Percentiles rank a stretch among this genome's conserved stretches.
Evolutionary conservation across 2,329 filamentous ascomycete species (phyloP).

Genomic region (Claviceps sp.): DNA sequence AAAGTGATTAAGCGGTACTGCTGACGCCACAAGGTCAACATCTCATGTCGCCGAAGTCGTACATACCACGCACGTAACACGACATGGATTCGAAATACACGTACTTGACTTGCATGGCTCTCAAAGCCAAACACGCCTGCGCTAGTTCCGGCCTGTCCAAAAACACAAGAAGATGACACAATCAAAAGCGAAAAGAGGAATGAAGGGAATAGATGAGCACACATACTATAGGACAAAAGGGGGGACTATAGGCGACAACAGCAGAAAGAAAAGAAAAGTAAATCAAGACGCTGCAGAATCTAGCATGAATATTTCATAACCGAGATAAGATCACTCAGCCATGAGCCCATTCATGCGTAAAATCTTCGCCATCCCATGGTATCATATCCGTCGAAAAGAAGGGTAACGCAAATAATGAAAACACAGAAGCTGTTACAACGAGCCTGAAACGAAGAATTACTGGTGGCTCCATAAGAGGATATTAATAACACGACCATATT

Average conservation of each 20-base stretch:
- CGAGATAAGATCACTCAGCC: constrained; percentile 3
- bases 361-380: constrained; percentile 12
- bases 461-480: constrained; percentile 1
- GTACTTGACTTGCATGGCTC: background rate
- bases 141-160: constrained; percentile 7
- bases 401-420: constrained; percentile 6
- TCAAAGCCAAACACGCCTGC: constrained; percentile 3
- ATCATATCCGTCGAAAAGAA: constrained; percentile 12
- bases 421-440: constrained; percentile 5
- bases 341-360: constrained; percentile 1
- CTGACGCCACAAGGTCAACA: too few species aligned
- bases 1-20: background rate
- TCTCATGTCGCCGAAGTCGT: background rate
- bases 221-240: constrained; percentile 7
- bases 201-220: constrained; percentile 1
- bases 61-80: background rate
- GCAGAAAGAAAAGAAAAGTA: constrained; percentile 10
- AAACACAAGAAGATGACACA: constrained; percentile 6
- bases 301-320: constrained; percentile 5
- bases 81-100: too few species aligned
- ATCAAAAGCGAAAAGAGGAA: constrained; percentile 6
- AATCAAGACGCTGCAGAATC: constrained; percentile 7
- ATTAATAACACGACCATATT: background rate
- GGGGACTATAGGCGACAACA: background rate
- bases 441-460: constrained; percentile 2